Conservation (phyloP, 148 eudicot species). For the Nepenthes mirabilis region DNA sequence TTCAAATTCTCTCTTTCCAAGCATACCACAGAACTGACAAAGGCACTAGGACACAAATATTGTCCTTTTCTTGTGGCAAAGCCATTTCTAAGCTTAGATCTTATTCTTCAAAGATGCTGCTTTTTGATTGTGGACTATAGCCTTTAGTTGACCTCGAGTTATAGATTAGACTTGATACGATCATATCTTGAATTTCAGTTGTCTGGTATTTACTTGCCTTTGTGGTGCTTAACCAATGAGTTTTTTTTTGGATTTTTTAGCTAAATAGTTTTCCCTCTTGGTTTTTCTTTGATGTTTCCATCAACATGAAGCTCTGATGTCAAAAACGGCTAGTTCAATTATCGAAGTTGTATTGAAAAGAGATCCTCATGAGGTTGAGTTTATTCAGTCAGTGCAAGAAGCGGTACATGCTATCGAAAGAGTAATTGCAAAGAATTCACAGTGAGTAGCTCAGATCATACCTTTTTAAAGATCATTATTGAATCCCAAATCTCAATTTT, state of each 20-base stretch:
- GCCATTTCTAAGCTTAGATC: too few species aligned
- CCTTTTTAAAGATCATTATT: background rate
- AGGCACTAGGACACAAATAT: too few species aligned
- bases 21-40: too few species aligned
- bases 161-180: too few species aligned
- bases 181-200: too few species aligned
- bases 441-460: conserved; percentile 34
- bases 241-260: background rate
- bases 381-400: conserved; percentile 95
- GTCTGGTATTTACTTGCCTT: too few species aligned
- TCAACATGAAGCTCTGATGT: conserved; percentile 65
- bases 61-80: too few species aligned
- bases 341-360: conserved; percentile 88
- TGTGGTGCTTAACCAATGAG: too few species aligned
- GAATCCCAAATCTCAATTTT: background rate
- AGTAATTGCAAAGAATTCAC: conserved; percentile 85
- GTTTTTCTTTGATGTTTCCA: conserved; percentile 6
- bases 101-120: too few species aligned
- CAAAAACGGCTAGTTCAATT: conserved; percentile 97
- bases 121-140: too few species aligned
- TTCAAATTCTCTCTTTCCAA: too few species aligned
- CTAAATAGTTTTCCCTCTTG: conserved; percentile 5
- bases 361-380: conserved; percentile 95
- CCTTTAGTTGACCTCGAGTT: too few species aligned
- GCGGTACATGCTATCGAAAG: conserved; percentile 81